phyloP scores from a whole-genome alignment of 306 rosid genomes.

The Dicorynia guianensis region DNA sequence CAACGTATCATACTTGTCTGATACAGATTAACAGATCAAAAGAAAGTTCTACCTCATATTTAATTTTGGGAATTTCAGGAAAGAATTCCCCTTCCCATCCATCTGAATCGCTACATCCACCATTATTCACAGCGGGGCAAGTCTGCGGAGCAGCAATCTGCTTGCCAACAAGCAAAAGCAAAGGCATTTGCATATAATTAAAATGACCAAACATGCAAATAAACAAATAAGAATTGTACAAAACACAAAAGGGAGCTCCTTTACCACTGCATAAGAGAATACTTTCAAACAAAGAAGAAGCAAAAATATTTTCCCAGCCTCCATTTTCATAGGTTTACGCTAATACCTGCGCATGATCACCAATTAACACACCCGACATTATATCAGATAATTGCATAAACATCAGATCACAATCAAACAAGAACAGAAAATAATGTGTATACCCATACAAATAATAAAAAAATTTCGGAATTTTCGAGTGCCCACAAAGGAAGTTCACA shows the following conservation, averaged over 20 bases:
- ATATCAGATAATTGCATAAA: no score
- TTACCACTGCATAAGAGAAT: slow-evolving; percentile 64
- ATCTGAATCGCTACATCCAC: slow-evolving; percentile 58
- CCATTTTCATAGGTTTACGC: slow-evolving; percentile 53
- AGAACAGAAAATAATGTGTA: not conserved
- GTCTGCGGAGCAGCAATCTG: slow-evolving; percentile 71
- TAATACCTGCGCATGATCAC: slow-evolving; percentile 40
- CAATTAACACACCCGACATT: not conserved
- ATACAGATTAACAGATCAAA: not conserved
- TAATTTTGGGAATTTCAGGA: slow-evolving; percentile 72
- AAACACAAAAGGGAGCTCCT: not conserved
- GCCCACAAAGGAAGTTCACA: not conserved
- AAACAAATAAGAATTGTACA: not conserved
- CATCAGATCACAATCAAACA: not conserved
- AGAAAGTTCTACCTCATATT: slow-evolving; percentile 69
- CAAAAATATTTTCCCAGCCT: slow-evolving; percentile 46
- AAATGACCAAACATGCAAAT: not conserved
- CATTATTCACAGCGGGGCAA: slow-evolving; percentile 66
- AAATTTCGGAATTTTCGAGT: not conserved
- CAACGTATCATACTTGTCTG: not conserved
- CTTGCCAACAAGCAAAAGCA: slow-evolving; percentile 20
- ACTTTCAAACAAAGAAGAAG: slow-evolving; percentile 59
- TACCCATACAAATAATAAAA: not conserved
- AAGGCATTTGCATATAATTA: not conserved
- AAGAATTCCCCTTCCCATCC: slow-evolving; percentile 91